A percentile compares a stretch with the other conserved stretches of the same genome.
Evolutionary conservation across 345 rosid genomes (phyloP).

Genomic region (Xanthoceras sorbifolium): DNA sequence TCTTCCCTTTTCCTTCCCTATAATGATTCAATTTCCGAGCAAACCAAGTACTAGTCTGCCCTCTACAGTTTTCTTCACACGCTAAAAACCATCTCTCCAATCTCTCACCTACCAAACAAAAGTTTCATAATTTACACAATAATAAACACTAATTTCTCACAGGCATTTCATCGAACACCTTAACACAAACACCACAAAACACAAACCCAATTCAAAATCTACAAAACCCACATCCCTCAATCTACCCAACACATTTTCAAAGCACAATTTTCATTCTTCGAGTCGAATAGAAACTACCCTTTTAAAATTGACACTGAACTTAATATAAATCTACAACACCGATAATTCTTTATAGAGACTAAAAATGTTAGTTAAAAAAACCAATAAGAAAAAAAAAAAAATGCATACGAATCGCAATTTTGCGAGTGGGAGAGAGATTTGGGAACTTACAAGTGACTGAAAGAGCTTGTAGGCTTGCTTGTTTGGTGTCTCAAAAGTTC

Average conservation of each 20-base stretch:
- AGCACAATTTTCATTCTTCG: not conserved
- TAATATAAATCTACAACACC: not conserved
- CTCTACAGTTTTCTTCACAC: not conserved
- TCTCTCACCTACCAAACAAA: not conserved
- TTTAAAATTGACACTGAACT: not conserved
- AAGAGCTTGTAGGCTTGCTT: not conserved
- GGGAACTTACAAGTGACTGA: not conserved
- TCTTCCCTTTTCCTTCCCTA: not conserved
- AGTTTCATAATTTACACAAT: not conserved
- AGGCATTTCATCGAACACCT: constrained; percentile 23
- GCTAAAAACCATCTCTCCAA: too few relatives aligned
- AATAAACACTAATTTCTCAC: not conserved
- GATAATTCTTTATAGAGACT: not conserved
- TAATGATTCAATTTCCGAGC: not conserved
- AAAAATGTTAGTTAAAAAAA: not conserved
- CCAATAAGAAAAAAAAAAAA: not conserved
- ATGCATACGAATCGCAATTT: not conserved
- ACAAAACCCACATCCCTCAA: not conserved
- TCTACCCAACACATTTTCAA: not conserved
- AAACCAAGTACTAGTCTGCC: not conserved
- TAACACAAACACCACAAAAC: not conserved
- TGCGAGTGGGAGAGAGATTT: not conserved
- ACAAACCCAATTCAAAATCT: not conserved
- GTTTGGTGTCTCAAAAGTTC: not conserved
- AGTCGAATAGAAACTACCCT: not conserved